A percentile compares a stretch with the other conserved stretches of the same genome.
These are phyloP conservation scores for Sabuloglossum arenarium DNA, from an alignment of 495 filamentous ascomycete genomes.

Conservation along the genomic window DNA sequence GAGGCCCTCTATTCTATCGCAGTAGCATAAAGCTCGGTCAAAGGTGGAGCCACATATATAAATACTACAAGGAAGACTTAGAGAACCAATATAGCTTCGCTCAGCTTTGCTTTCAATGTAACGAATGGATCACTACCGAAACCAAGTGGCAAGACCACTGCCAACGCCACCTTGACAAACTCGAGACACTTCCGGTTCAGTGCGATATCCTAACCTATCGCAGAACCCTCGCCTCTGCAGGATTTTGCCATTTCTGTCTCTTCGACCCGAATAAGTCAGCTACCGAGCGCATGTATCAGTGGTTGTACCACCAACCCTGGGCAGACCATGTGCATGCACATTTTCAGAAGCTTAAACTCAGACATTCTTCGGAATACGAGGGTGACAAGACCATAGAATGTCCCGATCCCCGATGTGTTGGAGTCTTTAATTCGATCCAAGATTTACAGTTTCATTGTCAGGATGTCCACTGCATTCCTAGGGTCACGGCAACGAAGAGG, in stretches of 20 bases:
- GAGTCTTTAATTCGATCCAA: no score
- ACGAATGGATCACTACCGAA: conserved; percentile 5
- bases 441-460: no score
- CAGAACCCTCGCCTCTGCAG: conserved; percentile 5
- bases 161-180: conserved; percentile 6
- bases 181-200: conserved; percentile 7
- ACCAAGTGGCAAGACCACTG: conserved; percentile 6
- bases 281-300: conserved; percentile 8
- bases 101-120: neutral
- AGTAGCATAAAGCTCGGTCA: neutral
- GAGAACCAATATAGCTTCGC: neutral
- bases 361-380: no score
- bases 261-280: conserved; percentile 5
- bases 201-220: conserved; percentile 6
- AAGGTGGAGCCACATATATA: neutral
- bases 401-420: no score
- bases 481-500: no score
- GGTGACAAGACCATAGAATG: no score
- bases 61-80: neutral
- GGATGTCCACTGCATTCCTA: no score
- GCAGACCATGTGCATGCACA: conserved; percentile 5
- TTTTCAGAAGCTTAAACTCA: conserved; percentile 4
- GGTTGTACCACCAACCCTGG: conserved; percentile 4
- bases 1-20: neutral
- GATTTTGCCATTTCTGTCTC: conserved; percentile 7